Conservation (phyloP, 305 asterid genomes). For the Solanum hybrid region DNA sequence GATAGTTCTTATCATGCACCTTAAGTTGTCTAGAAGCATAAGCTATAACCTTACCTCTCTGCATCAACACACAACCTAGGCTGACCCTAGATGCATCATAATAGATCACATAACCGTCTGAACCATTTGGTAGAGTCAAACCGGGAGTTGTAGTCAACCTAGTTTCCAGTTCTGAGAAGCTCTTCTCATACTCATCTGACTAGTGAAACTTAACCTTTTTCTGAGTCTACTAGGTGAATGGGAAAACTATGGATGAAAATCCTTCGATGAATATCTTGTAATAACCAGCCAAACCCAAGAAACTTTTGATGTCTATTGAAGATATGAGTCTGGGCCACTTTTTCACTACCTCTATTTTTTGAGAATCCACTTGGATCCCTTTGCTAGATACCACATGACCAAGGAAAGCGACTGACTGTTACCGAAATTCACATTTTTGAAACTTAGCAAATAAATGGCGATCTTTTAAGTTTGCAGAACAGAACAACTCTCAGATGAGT, state of each 20-base stretch:
- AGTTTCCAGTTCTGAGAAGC: background rate
- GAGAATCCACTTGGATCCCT: background rate
- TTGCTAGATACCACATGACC: background rate
- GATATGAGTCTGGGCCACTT: background rate
- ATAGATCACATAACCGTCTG: background rate
- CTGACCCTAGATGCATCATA: background rate
- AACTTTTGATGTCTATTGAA: background rate
- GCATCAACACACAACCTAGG: background rate
- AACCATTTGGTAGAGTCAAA: background rate
- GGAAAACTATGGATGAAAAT: background rate
- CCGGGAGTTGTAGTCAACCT: background rate
- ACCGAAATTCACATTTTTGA: background rate
- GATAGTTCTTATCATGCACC: background rate
- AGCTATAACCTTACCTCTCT: background rate
- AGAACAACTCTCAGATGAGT: background rate
- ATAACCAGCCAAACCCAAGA: background rate
- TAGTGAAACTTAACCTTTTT: background rate
- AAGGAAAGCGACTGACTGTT: background rate
- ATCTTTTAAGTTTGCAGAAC: background rate
- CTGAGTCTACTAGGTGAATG: background rate
- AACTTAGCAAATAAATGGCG: background rate
- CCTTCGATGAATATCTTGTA: background rate
- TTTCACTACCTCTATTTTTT: background rate
- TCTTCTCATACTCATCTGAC: background rate
- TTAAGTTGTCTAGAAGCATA: background rate